Percentiles rank a stretch among this genome's conserved stretches.
Evolutionary conservation across 352 stramenopile genomes (phyloP).

Genomic region (Phytophthora multivora): DNA sequence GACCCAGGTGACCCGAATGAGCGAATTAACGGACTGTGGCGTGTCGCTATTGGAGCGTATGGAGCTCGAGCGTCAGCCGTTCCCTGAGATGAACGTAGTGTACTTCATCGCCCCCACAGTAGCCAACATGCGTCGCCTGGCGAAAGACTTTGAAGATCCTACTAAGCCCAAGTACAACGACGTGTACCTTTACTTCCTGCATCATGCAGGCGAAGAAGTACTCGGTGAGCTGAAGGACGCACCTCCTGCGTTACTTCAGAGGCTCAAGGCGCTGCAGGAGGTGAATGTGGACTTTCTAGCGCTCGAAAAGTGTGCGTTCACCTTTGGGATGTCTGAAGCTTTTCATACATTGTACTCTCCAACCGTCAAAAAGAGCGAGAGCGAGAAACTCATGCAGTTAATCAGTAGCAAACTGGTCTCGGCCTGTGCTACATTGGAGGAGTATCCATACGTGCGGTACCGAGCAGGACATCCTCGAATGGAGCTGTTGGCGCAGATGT

Average conservation of each 20-base stretch:
- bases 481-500: constrained; percentile 89
- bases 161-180: constrained; percentile 93
- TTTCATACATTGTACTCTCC: constrained; percentile 86
- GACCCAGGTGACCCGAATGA: constrained; percentile 96
- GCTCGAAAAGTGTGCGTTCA: constrained; percentile 93
- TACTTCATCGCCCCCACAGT: constrained; percentile 94
- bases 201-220: constrained; percentile 72
- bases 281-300: constrained; percentile 97
- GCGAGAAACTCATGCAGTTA: constrained; percentile 39
- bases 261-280: constrained; percentile 91
- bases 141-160: constrained; percentile 80
- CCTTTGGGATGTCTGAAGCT: constrained; percentile 90
- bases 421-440: constrained; percentile 96
- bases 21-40: constrained; percentile 97
- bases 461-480: constrained; percentile 80
- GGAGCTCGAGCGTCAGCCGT: constrained; percentile 94
- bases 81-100: constrained; percentile 96
- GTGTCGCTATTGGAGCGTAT: constrained; percentile 97
- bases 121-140: constrained; percentile 83
- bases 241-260: constrained; percentile 68
- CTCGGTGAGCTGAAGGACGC: constrained; percentile 89
- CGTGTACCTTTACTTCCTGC: constrained; percentile 95
- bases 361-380: constrained; percentile 46
- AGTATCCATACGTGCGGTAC: constrained; percentile 97
- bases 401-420: constrained; percentile 95